Conservation (phyloP, 768 basidiomycete genomes). For the Postia placenta region DNA sequence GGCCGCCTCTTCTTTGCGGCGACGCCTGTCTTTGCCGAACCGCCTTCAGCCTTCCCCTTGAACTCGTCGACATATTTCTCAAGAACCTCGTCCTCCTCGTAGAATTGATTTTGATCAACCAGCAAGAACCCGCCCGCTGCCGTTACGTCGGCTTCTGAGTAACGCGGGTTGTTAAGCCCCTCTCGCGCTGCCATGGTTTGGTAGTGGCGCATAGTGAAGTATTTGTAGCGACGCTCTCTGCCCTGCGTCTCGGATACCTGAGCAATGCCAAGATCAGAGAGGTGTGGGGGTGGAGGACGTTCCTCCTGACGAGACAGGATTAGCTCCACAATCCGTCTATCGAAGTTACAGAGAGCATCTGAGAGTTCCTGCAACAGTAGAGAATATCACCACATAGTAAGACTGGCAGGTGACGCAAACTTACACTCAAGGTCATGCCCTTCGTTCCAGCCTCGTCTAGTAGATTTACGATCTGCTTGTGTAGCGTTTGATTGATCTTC, state of each 20-base stretch:
- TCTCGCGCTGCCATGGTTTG: constrained; percentile 55
- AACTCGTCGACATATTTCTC: constrained; percentile 44
- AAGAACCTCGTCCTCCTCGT: constrained; percentile 36
- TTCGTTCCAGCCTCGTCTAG: constrained; percentile 59
- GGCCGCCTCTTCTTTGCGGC: constrained; percentile 18
- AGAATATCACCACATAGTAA: background rate
- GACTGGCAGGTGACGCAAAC: constrained; percentile 6
- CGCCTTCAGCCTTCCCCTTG: constrained; percentile 25
- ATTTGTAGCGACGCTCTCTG: constrained; percentile 81
- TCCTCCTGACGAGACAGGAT: constrained; percentile 65
- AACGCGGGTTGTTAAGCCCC: constrained; percentile 49
- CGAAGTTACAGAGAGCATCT: constrained; percentile 56
- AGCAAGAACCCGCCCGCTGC: constrained; percentile 49
- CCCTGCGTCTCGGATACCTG: constrained; percentile 77
- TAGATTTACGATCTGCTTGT: constrained; percentile 73
- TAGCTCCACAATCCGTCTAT: constrained; percentile 81
- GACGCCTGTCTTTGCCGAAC: constrained; percentile 2
- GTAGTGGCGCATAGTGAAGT: constrained; percentile 73
- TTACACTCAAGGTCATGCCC: constrained; percentile 71
- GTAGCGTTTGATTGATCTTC: constrained; percentile 53
- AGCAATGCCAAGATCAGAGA: constrained; percentile 63
- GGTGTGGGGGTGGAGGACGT: constrained; percentile 58
- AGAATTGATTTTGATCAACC: constrained; percentile 48
- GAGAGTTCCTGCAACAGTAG: constrained; percentile 50
- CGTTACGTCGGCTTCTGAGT: constrained; percentile 40